These are phyloP conservation scores for Diospyros lotus DNA, from an alignment of 148 eudicot genomes.

Conservation along the genomic window DNA sequence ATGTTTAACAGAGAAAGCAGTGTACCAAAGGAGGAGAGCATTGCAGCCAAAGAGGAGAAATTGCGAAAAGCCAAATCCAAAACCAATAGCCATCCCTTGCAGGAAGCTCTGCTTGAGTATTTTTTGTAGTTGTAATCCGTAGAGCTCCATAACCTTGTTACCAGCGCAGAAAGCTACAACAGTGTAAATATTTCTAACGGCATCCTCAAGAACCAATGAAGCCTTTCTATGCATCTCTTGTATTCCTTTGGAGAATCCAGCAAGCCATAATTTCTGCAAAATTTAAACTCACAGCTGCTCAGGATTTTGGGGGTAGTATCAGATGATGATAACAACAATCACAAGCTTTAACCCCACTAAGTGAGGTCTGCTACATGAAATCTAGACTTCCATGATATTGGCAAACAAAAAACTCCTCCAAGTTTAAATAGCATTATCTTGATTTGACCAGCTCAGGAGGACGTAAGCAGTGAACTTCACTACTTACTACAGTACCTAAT, in stretches of 20 bases:
- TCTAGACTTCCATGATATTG: background rate
- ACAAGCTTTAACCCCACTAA: too few relatives aligned
- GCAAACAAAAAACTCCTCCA: background rate
- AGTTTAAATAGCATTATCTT: background rate
- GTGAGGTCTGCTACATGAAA: too few relatives aligned
- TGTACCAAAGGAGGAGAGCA: constrained; percentile 91
- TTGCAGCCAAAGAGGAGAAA: constrained; percentile 95
- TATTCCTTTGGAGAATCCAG: constrained; percentile 96
- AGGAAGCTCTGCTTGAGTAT: constrained; percentile 83
- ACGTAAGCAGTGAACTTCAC: background rate
- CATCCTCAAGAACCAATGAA: constrained; percentile 94
- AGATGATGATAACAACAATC: background rate
- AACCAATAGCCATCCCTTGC: constrained; percentile 93
- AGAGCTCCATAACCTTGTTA: constrained; percentile 97
- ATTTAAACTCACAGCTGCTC: constrained; percentile 10
- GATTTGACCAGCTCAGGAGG: background rate
- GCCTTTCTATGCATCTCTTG: constrained; percentile 99
- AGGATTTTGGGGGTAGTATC: background rate
- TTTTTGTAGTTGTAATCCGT: constrained; percentile 61
- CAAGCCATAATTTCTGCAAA: constrained; percentile 95
- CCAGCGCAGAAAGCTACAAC: constrained; percentile 98
- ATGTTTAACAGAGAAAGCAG: constrained; percentile 64
- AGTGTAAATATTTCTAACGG: constrained; percentile 95
- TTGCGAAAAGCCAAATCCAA: constrained; percentile 91
- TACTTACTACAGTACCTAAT: background rate